Conservation (phyloP, 2,329 filamentous ascomycete species). For the Calonectria pteridis region DNA sequence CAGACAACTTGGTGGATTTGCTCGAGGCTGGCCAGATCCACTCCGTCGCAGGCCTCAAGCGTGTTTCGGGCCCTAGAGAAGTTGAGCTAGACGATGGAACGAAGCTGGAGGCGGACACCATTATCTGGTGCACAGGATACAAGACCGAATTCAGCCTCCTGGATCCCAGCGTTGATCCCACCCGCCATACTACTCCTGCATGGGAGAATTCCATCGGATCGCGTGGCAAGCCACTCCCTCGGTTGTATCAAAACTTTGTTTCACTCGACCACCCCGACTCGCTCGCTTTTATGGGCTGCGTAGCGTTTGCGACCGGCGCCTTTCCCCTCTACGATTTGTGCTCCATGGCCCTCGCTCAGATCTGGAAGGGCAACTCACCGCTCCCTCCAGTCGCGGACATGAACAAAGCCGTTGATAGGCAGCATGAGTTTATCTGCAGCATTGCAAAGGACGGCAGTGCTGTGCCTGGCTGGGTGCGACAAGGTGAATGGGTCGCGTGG, state of each 20-base stretch:
- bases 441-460: slow-evolving; percentile 45
- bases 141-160: slow-evolving; percentile 46
- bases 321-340: slow-evolving; percentile 57
- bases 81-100: slow-evolving; percentile 48
- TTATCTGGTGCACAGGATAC: slow-evolving; percentile 54
- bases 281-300: slow-evolving; percentile 57
- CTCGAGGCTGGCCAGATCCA: slow-evolving; percentile 53
- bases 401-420: slow-evolving; percentile 48
- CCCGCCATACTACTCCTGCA: slow-evolving; percentile 35
- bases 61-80: slow-evolving; percentile 38
- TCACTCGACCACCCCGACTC: slow-evolving; percentile 57
- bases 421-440: slow-evolving; percentile 50
- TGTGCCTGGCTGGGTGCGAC: slow-evolving; percentile 44
- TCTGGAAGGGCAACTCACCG: slow-evolving; percentile 54
- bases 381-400: slow-evolving; percentile 55
- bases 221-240: slow-evolving; percentile 47
- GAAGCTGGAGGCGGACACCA: slow-evolving; percentile 43
- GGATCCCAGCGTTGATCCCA: slow-evolving; percentile 44
- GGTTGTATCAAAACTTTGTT: slow-evolving; percentile 60
- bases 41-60: slow-evolving; percentile 46
- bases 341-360: slow-evolving; percentile 57
- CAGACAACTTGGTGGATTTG: slow-evolving; percentile 46
- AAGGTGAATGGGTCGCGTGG: slow-evolving; percentile 54
- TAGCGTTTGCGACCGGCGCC: slow-evolving; percentile 50
- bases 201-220: slow-evolving; percentile 43